These are phyloP conservation scores for Adenanthera pavonina DNA, from an alignment of 306 rosid species.

Conservation along the genomic window DNA sequence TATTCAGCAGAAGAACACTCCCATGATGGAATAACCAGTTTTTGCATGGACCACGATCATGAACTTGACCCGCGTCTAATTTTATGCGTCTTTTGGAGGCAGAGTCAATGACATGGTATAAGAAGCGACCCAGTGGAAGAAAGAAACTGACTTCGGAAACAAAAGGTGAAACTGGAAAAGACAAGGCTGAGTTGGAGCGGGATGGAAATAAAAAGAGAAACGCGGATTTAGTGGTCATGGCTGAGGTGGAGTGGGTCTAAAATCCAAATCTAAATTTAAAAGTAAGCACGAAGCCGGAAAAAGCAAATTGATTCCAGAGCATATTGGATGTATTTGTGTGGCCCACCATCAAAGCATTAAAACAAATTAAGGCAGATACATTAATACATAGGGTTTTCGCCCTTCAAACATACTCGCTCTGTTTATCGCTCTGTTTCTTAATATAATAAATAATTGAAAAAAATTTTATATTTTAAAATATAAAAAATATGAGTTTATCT, in stretches of 20 bases:
- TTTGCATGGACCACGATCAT: slow-evolving; percentile 5
- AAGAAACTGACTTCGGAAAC: not conserved
- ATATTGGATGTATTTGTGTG: not conserved
- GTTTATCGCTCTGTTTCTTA: too few relatives aligned
- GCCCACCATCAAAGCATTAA: not conserved
- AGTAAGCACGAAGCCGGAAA: not conserved
- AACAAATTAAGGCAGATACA: not conserved
- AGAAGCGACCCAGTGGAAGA: slow-evolving; percentile 34
- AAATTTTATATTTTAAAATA: too few relatives aligned
- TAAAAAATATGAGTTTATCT: too few relatives aligned
- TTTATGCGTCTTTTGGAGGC: not conserved
- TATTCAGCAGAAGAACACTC: slow-evolving; percentile 39
- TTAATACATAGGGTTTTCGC: not conserved
- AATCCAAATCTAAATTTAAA: not conserved
- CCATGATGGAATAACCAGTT: slow-evolving; percentile 11
- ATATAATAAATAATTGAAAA: too few relatives aligned
- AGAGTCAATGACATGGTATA: slow-evolving; percentile 36
- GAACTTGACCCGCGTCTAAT: slow-evolving; percentile 12
- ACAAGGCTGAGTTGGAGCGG: slow-evolving; percentile 39
- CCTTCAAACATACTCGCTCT: not conserved
- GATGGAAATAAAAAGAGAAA: slow-evolving; percentile 12
- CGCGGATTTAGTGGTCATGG: slow-evolving; percentile 28
- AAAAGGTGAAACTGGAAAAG: slow-evolving; percentile 4
- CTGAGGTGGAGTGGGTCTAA: not conserved
- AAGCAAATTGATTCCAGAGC: not conserved